These are phyloP conservation scores for Leccinum subgranulosum DNA, from an alignment of 768 basidiomycete genomes.

Conservation along the genomic window DNA sequence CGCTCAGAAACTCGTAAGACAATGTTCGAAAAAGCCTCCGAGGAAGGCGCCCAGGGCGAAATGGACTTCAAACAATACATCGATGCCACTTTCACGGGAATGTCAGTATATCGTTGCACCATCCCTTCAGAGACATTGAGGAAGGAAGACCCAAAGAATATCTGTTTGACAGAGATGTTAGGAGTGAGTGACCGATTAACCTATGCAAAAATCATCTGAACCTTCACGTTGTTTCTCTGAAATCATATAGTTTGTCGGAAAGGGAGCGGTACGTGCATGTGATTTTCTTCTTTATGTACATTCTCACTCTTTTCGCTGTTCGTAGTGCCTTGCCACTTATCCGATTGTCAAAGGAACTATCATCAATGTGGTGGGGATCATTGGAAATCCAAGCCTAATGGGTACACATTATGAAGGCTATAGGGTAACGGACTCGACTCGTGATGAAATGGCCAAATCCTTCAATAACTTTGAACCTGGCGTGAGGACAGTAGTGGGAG, in stretches of 20 bases:
- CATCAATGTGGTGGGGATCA: conserved; percentile 36
- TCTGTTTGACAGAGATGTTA: conserved; percentile 14
- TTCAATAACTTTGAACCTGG: conserved; percentile 39
- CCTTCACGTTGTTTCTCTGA: neutral
- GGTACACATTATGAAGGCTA: conserved; percentile 32
- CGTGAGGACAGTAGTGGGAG: conserved; percentile 28
- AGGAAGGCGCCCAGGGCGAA: neutral
- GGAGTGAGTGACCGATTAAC: conserved; percentile 18
- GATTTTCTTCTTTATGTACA: neutral
- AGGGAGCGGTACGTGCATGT: conserved; percentile 1
- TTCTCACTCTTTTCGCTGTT: neutral
- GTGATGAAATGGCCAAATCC: conserved; percentile 31
- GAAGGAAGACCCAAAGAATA: conserved; percentile 21
- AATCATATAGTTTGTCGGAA: conserved; percentile 16
- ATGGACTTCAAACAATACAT: conserved; percentile 7
- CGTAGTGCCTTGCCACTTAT: conserved; percentile 39
- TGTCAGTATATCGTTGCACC: conserved; percentile 36
- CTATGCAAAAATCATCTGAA: neutral
- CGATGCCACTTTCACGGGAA: conserved; percentile 41
- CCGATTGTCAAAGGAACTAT: conserved; percentile 36
- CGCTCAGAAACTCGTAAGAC: conserved; percentile 24
- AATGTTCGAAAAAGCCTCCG: conserved; percentile 18
- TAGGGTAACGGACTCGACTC: conserved; percentile 27
- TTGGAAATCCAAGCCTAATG: conserved; percentile 26
- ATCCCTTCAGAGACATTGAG: conserved; percentile 33